phyloP scores from a whole-genome alignment of 2,329 filamentous ascomycete species.

The Cephalotrichum gorgonifer region DNA sequence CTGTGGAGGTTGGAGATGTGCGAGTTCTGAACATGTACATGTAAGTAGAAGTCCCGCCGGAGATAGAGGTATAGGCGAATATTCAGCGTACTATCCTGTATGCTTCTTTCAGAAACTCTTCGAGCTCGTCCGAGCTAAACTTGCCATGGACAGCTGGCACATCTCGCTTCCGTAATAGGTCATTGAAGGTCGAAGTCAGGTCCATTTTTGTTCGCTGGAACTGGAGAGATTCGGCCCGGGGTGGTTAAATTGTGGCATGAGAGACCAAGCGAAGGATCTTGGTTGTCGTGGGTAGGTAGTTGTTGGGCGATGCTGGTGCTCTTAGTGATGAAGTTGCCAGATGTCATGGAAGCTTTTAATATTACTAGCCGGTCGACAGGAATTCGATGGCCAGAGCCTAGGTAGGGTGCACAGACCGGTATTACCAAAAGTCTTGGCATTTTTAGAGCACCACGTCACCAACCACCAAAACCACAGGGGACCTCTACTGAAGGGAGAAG shows the following conservation, averaged over 20 bases:
- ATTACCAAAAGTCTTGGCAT: background rate
- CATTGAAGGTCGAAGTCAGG: constrained; percentile 59
- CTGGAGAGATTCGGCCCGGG: background rate
- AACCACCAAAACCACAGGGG: background rate
- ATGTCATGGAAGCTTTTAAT: background rate
- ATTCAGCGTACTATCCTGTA: constrained; percentile 68
- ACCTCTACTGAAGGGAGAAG: no score
- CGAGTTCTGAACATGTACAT: constrained; percentile 49
- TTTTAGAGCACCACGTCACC: no score
- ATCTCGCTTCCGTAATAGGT: constrained; percentile 51
- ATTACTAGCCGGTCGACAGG: background rate
- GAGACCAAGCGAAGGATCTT: background rate
- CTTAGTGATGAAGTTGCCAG: background rate
- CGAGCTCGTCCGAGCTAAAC: constrained; percentile 45
- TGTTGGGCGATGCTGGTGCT: no score
- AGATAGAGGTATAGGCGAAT: constrained; percentile 6
- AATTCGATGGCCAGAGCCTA: no score
- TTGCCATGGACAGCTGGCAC: constrained; percentile 33
- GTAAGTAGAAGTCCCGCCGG: background rate
- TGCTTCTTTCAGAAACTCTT: constrained; percentile 88
- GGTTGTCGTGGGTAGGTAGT: background rate
- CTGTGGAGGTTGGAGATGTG: constrained; percentile 72
- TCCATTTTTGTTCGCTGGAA: constrained; percentile 33
- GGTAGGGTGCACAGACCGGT: background rate
- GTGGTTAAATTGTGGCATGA: background rate